Evolutionary conservation across 768 basidiomycete genomes (phyloP), one percentile per base, ranked within the genome.

Genomic region (Rhizopogon roseolus): DNA sequence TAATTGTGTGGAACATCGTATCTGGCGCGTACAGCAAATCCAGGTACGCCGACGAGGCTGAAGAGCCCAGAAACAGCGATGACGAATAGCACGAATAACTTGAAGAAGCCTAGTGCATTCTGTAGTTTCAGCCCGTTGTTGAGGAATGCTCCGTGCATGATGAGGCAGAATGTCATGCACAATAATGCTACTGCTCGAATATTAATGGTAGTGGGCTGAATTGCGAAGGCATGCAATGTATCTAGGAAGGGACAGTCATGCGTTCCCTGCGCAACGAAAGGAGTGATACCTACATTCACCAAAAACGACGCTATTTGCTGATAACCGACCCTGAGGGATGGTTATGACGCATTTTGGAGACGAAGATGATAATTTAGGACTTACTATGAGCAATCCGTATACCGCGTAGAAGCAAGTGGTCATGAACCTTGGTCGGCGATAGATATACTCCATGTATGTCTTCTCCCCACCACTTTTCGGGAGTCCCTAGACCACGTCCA

Each of bases 381-480:
- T 58, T 58, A 83, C 86, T 43, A 78, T 75, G 39, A 85, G 75
- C 5, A 86, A 59, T 1, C 79, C 74, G 61, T 86, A 88, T 16
- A 76, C 66, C 2, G 81, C 75, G 57, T 78, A 88, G 7, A 75
- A 61, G 59, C 84, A 88, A 4, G 84, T 83, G 13, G 71, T 73
- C 61, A 90, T 65, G 60, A 83, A 86, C 46, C 73, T 76, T 6
- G 87, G 88, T 4, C 73, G 73, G 43, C 78, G 72, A 66, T 80
- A 89, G n/a, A 88, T 78, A 62, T 76, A 87, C 56, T 88, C 85
- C 37, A 90, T 67, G 60, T 89, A 90, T 49, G 83, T 86, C 70
- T 88, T 89, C 71, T 89, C 87, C 2, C 84, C 88, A 1, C 88
- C 88, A 52, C 76, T 88, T 3, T 81, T 73, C 1, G 88, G 88